phyloP scores from a whole-genome alignment of 768 basidiomycete genomes.

The Floccularia luteovirens region DNA sequence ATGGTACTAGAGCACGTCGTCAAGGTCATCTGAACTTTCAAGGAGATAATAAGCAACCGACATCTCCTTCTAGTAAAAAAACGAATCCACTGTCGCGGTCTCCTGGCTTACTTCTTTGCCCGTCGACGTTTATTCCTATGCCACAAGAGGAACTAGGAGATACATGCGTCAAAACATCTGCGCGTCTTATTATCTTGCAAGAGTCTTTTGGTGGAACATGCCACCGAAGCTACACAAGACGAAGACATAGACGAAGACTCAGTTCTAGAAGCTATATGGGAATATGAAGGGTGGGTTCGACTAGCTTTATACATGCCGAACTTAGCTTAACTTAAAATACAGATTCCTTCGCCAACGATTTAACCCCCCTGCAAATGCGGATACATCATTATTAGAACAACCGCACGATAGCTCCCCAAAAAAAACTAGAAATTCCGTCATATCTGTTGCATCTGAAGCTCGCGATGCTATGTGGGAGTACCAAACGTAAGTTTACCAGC shows the following conservation, averaged over 20 bases:
- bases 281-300: constrained; percentile 42
- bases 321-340: constrained; percentile 4
- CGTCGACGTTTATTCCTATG: constrained; percentile 51
- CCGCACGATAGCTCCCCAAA: constrained; percentile 15
- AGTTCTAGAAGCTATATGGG: constrained; percentile 33
- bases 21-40: too few relatives aligned
- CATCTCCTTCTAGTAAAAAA: too few relatives aligned
- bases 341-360: constrained; percentile 62
- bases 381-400: too few relatives aligned
- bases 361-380: constrained; percentile 43
- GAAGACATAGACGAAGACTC: constrained; percentile 29
- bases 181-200: constrained; percentile 36
- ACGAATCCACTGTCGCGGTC: constrained; percentile 33
- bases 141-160: constrained; percentile 52
- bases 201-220: constrained; percentile 27
- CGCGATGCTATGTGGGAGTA: constrained; percentile 22
- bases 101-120: constrained; percentile 54
- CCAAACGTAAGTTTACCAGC: constrained; percentile 15
- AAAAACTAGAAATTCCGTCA: constrained; percentile 12
- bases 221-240: constrained; percentile 21
- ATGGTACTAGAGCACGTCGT: too few relatives aligned
- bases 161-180: constrained; percentile 58
- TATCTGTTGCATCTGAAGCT: constrained; percentile 18
- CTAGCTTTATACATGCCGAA: constrained; percentile 3
- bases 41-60: too few relatives aligned